These are phyloP conservation scores for Brassica rapa DNA, from an alignment of 345 rosid genomes.

Conservation along the genomic window DNA sequence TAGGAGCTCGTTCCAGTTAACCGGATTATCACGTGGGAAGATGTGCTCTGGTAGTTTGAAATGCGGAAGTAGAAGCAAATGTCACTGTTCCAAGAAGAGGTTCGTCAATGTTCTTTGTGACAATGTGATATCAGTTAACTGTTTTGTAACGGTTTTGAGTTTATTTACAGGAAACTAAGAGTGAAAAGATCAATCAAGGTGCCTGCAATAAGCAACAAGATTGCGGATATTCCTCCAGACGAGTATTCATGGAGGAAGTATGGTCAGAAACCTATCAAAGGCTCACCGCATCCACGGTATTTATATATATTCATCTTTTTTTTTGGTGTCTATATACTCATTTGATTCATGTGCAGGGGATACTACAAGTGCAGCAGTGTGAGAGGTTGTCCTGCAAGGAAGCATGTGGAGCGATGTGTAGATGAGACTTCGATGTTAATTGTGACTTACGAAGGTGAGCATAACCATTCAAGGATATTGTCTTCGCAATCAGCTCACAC, in stretches of 20 bases:
- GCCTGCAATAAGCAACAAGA: slow-evolving; percentile 87
- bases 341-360: slow-evolving; percentile 51
- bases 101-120: slow-evolving; percentile 20
- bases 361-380: slow-evolving; percentile 81
- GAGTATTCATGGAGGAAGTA: slow-evolving; percentile 88
- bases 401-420: slow-evolving; percentile 79
- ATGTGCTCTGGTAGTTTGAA: slow-evolving; percentile 63
- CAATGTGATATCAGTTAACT: not conserved
- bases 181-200: slow-evolving; percentile 71
- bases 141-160: slow-evolving; percentile 11
- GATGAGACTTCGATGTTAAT: slow-evolving; percentile 78
- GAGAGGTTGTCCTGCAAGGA: slow-evolving; percentile 86
- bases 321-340: not conserved
- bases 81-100: slow-evolving; percentile 86
- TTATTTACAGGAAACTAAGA: slow-evolving; percentile 56
- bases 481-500: slow-evolving; percentile 61
- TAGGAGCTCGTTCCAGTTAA: slow-evolving; percentile 51
- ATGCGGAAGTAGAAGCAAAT: slow-evolving; percentile 61
- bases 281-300: slow-evolving; percentile 85
- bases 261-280: slow-evolving; percentile 85
- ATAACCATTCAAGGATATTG: slow-evolving; percentile 63
- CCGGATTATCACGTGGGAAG: slow-evolving; percentile 46
- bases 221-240: slow-evolving; percentile 85
- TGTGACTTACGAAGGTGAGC: slow-evolving; percentile 81
- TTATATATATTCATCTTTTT: not conserved